phyloP scores from a whole-genome alignment of 2,329 filamentous ascomycete genomes.

The Colletotrichum lupini region DNA sequence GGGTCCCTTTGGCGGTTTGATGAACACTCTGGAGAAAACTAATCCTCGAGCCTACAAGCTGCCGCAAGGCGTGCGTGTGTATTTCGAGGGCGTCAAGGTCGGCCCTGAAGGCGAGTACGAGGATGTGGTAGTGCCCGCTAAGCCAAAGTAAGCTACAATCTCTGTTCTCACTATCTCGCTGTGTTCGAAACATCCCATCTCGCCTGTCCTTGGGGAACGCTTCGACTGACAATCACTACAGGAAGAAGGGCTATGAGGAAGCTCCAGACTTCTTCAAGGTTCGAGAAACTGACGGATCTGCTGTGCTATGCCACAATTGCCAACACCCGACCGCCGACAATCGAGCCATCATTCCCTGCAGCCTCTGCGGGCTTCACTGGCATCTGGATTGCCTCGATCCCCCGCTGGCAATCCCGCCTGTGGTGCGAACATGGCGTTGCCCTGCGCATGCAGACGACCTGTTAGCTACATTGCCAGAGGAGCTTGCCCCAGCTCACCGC shows the following conservation, averaged over 20 bases:
- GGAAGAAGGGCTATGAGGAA: conserved; percentile 69
- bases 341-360: conserved; percentile 86
- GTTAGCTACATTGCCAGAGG: conserved; percentile 66
- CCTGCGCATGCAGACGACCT: conserved; percentile 87
- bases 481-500: conserved; percentile 69
- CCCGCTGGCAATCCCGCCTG: conserved; percentile 82
- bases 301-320: conserved; percentile 83
- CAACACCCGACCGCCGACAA: conserved; percentile 70
- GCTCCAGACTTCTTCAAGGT: conserved; percentile 74
- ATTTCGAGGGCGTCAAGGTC: conserved; percentile 83
- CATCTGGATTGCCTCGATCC: conserved; percentile 93
- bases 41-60: conserved; percentile 80
- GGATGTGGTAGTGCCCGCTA: conserved; percentile 65
- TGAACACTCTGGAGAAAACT: conserved; percentile 73
- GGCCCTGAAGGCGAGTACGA: conserved; percentile 84
- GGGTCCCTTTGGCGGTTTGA: conserved; percentile 71
- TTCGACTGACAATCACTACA: conserved; percentile 48
- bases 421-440: conserved; percentile 85
- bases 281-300: conserved; percentile 77
- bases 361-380: conserved; percentile 84
- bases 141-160: conserved; percentile 70
- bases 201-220: background rate
- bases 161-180: background rate
- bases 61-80: conserved; percentile 76
- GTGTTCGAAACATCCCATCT: background rate